Evolutionary conservation across 2,329 filamentous ascomycete genomes (phyloP).

Genomic region (Penicillium hesseltinei): DNA sequence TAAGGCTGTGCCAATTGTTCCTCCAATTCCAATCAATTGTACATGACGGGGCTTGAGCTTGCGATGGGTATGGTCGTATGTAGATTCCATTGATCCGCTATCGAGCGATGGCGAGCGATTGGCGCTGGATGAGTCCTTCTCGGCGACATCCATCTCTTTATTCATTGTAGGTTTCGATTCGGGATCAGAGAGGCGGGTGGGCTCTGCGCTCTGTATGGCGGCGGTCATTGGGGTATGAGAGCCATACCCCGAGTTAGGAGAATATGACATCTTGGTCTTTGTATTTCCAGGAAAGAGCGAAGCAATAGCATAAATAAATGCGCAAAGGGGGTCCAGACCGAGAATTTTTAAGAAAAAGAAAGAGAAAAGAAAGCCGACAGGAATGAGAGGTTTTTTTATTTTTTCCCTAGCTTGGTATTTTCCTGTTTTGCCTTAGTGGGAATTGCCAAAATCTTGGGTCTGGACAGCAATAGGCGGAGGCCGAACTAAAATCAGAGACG

Average conservation of each 20-base stretch:
- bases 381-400: neutral
- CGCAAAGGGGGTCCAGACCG: neutral
- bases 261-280: slow-evolving; percentile 9
- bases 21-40: slow-evolving; percentile 49
- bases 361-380: neutral
- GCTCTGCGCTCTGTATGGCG: slow-evolving; percentile 17
- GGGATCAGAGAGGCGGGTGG: slow-evolving; percentile 12
- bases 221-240: slow-evolving; percentile 16
- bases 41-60: slow-evolving; percentile 47
- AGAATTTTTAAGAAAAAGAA: neutral
- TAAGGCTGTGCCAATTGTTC: slow-evolving; percentile 46
- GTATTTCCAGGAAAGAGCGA: neutral
- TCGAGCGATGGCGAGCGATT: slow-evolving; percentile 24
- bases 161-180: slow-evolving; percentile 13
- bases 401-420: slow-evolving; percentile 1
- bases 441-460: neutral
- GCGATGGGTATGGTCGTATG: slow-evolving; percentile 39
- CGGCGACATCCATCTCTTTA: slow-evolving; percentile 10
- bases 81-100: slow-evolving; percentile 25
- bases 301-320: neutral
- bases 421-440: slow-evolving; percentile 4
- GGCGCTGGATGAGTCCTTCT: slow-evolving; percentile 19
- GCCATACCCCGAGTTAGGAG: slow-evolving; percentile 2
- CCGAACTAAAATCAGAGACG: neutral
- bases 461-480: neutral